phyloP scores from a whole-genome alignment of 192 early-diverging fungal species.

The Entomortierella parvispora region DNA sequence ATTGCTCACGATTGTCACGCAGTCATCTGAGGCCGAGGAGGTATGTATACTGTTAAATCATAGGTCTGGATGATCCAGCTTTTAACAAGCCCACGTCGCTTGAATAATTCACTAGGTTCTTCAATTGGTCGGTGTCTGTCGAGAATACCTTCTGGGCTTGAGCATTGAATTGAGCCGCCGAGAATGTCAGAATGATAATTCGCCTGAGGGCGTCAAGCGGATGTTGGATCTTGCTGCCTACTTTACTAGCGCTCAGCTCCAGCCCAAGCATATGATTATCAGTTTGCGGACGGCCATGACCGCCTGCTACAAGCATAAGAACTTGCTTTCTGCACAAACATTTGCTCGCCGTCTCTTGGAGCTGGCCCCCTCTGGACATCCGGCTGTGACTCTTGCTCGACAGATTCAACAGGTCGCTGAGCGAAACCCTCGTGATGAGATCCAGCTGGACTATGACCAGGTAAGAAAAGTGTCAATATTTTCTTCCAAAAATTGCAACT shows the following conservation, averaged over 20 bases:
- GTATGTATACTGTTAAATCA: slow-evolving; percentile 57
- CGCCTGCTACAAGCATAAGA: slow-evolving; percentile 82
- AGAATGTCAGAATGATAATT: slow-evolving; percentile 60
- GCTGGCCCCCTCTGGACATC: slow-evolving; percentile 77
- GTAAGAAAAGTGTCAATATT: not conserved
- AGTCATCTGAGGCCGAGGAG: slow-evolving; percentile 77
- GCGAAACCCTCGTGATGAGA: slow-evolving; percentile 81
- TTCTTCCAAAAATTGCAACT: not conserved
- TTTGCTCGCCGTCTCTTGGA: slow-evolving; percentile 94
- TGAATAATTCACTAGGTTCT: slow-evolving; percentile 56
- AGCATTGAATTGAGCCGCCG: slow-evolving; percentile 86
- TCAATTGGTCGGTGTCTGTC: slow-evolving; percentile 81
- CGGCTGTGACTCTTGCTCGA: slow-evolving; percentile 82
- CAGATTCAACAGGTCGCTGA: slow-evolving; percentile 82
- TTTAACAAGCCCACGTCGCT: too few relatives aligned
- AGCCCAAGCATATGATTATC: slow-evolving; percentile 89
- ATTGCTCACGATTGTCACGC: slow-evolving; percentile 78
- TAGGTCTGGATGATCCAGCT: too few relatives aligned
- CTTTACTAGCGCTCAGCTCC: slow-evolving; percentile 94
- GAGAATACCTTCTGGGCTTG: slow-evolving; percentile 94
- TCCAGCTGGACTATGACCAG: slow-evolving; percentile 91
- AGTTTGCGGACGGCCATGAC: slow-evolving; percentile 90
- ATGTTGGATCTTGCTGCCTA: slow-evolving; percentile 93
- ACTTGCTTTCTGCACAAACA: slow-evolving; percentile 84
- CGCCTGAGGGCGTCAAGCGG: slow-evolving; percentile 71